Conservation (phyloP, 192 early-diverging fungal genomes). For the Allomyces macrogynus region DNA sequence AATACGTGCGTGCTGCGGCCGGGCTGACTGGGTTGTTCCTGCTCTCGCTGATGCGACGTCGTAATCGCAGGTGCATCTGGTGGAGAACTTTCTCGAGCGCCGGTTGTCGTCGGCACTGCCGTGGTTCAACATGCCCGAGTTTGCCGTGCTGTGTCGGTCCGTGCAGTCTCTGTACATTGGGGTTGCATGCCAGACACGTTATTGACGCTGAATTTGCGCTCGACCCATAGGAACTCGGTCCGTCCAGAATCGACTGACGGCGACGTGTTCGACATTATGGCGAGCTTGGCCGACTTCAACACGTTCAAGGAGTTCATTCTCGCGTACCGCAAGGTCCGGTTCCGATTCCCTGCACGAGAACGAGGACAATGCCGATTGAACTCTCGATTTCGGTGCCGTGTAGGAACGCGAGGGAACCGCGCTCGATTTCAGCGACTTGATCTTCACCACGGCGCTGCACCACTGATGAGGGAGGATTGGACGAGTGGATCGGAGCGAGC, state of each 20-base stretch:
- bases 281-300: constrained; percentile 23
- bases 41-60: too few species aligned
- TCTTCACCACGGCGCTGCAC: neutral
- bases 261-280: constrained; percentile 34
- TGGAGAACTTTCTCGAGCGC: constrained; percentile 8
- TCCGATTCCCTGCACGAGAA: too few species aligned
- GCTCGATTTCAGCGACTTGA: neutral
- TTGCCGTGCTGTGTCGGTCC: constrained; percentile 8
- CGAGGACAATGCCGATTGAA: too few species aligned
- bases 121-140: constrained; percentile 23
- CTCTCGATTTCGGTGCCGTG: too few species aligned
- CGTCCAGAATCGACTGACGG: constrained; percentile 1
- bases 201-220: too few species aligned
- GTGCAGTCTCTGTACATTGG: neutral
- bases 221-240: too few species aligned
- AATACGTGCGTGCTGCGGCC: constrained; percentile 18
- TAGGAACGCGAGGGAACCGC: neutral
- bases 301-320: constrained; percentile 33
- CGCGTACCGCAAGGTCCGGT: constrained; percentile 8
- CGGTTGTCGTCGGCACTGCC: constrained; percentile 11
- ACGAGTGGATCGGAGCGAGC: too few species aligned
- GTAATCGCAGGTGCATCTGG: too few species aligned
- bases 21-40: too few species aligned
- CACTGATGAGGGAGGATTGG: too few species aligned
- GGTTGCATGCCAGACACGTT: too few species aligned